Conservation (phyloP, 345 rosid genomes). For the Eucalyptus erythrocorys region DNA sequence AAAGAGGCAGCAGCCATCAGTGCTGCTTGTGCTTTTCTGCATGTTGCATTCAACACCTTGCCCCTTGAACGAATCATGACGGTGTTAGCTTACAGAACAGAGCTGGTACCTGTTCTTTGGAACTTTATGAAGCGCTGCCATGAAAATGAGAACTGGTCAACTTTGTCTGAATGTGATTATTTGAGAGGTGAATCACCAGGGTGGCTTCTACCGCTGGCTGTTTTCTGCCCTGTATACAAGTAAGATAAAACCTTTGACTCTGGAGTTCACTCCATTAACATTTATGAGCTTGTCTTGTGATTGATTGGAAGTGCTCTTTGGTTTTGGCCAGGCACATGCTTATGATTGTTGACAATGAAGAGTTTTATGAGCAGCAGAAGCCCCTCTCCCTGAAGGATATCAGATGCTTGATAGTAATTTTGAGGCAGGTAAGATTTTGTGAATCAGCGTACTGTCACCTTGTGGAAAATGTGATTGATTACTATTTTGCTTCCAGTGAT, state of each 20-base stretch:
- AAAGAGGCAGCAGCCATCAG: constrained; percentile 74
- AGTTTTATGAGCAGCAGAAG: constrained; percentile 92
- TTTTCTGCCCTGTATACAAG: constrained; percentile 98
- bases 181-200: constrained; percentile 82
- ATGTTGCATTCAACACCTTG: constrained; percentile 64
- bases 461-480: neutral
- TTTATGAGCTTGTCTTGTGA: neutral
- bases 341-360: constrained; percentile 89
- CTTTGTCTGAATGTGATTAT: constrained; percentile 48
- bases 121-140: constrained; percentile 83
- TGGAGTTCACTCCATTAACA: neutral
- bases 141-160: constrained; percentile 75
- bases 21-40: constrained; percentile 90
- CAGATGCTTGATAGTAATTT: constrained; percentile 55
- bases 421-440: constrained; percentile 62
- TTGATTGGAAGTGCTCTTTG: neutral
- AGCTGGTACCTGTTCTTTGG: constrained; percentile 90
- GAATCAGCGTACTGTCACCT: neutral
- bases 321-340: constrained; percentile 88
- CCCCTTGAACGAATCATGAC: constrained; percentile 86
- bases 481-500: neutral
- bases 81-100: constrained; percentile 86
- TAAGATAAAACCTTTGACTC: constrained; percentile 16
- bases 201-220: constrained; percentile 89
- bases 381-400: constrained; percentile 78